Evolutionary conservation across 2,329 filamentous ascomycete genomes (phyloP), one percentile per base, ranked within the genome.

Genomic region (Aspergillus quadricinctus): DNA sequence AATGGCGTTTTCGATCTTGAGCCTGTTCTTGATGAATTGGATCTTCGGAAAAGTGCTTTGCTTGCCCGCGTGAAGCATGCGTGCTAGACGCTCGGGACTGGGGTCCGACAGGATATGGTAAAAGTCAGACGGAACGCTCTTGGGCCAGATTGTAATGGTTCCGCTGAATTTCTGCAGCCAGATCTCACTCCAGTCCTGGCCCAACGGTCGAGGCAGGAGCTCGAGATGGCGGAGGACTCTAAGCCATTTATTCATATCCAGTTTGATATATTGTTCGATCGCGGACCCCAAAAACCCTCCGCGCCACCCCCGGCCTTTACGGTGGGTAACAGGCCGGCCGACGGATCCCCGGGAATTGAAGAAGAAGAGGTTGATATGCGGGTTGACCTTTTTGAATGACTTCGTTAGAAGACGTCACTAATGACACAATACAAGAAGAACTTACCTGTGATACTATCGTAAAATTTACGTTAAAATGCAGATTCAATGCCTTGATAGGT

Each of bases 401-500:
- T 43, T 43, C 23, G 48, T 56, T 6, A 87, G 41, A 23, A 43
- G 19, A 23, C 17, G 17, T 21, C 10, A 37, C 14, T 37, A 48
- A 52, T 14, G 10, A 5, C 5, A 7, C 19, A 29, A 46, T 23
- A 45, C 23, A 51, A 27, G 5, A 10, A 17, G 9, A 37, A 53
- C 65, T 64, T 58, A 75, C 73, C 67, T 87, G 84, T 7, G 82
- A 85, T 52, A 88, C 94, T 61, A 99, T 92, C 61, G 90, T 93
- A 74, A 97, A 99, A 72, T 96, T 97, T 72, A 97, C 94, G 72
- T 97, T 97, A 80, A 99, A 99, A 70, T 97, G 91, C 1, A 96
- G 81, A 72, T 99, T 97, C 52, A 99, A 81, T 1, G 92, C 89
- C 74, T 93, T 94, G 68, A 99, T 85, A 0, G 94, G 94, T 28